Conservation (phyloP, 768 basidiomycete genomes). For the Russula vinacea region DNA sequence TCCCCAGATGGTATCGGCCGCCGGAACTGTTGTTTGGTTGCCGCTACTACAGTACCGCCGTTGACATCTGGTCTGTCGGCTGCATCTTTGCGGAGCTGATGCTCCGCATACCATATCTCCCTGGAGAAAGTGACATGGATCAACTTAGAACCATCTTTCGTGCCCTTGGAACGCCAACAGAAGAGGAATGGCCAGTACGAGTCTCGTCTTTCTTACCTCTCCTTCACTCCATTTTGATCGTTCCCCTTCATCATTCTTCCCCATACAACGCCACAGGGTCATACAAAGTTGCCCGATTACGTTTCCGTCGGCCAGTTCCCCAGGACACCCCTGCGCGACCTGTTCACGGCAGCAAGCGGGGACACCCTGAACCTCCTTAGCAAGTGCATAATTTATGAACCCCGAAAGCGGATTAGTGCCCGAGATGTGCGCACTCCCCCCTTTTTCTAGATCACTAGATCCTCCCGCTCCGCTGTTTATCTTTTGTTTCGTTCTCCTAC, state of each 20-base stretch:
- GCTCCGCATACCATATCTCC: constrained; percentile 91
- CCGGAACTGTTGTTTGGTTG: constrained; percentile 92
- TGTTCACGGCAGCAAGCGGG: constrained; percentile 87
- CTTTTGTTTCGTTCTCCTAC: not conserved
- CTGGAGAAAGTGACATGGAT: constrained; percentile 95
- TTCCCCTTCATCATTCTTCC: not conserved
- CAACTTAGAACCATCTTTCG: constrained; percentile 93
- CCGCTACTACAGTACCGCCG: constrained; percentile 85
- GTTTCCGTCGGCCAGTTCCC: constrained; percentile 83
- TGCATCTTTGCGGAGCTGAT: constrained; percentile 98
- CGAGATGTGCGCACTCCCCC: constrained; percentile 54
- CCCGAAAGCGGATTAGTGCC: constrained; percentile 74
- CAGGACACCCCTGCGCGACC: constrained; percentile 72
- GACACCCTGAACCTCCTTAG: constrained; percentile 81
- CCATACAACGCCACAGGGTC: constrained; percentile 53
- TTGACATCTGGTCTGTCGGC: constrained; percentile 97
- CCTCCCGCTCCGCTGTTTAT: no score
- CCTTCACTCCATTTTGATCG: not conserved
- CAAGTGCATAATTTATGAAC: constrained; percentile 82
- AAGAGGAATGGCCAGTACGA: constrained; percentile 94
- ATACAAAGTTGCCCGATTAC: constrained; percentile 88
- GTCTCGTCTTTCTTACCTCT: not conserved
- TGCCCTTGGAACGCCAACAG: constrained; percentile 92
- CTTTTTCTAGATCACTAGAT: no score
- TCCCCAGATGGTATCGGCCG: constrained; percentile 91